Percentiles rank a stretch among this genome's conserved stretches.
Evolutionary conservation across 768 basidiomycete genomes (phyloP).

Genomic region (Vishniacozyma victoriae): DNA sequence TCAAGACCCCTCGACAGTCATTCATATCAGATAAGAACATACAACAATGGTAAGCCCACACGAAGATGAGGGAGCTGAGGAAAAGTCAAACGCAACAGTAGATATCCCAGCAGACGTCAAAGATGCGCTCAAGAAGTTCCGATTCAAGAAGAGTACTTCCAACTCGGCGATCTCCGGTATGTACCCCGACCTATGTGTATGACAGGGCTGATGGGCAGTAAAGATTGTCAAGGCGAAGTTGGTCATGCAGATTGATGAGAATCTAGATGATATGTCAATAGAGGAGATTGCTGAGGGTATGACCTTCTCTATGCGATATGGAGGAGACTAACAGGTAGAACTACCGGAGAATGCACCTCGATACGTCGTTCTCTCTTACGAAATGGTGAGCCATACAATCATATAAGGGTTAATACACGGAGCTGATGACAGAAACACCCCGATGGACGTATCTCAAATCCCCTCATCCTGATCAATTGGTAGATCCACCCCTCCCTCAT

Average conservation of each 20-base stretch:
- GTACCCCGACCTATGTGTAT: slow-evolving; percentile 1
- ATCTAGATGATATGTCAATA: slow-evolving; percentile 67
- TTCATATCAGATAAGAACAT: too few species aligned
- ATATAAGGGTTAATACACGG: not conserved
- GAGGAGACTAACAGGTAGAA: slow-evolving; percentile 52
- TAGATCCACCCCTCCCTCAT: slow-evolving; percentile 10
- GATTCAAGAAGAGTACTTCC: slow-evolving; percentile 59
- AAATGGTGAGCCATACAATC: slow-evolving; percentile 49
- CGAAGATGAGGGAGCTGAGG: too few species aligned
- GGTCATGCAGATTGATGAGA: slow-evolving; percentile 75
- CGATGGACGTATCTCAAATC: slow-evolving; percentile 79
- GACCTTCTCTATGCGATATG: slow-evolving; percentile 8
- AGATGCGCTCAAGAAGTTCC: slow-evolving; percentile 74
- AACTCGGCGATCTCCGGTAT: slow-evolving; percentile 58
- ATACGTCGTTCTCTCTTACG: slow-evolving; percentile 77
- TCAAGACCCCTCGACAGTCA: too few species aligned
- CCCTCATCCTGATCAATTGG: slow-evolving; percentile 81
- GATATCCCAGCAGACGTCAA: slow-evolving; percentile 77
- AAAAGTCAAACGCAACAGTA: slow-evolving; percentile 56
- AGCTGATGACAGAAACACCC: slow-evolving; percentile 52
- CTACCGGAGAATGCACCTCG: slow-evolving; percentile 81
- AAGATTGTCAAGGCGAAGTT: slow-evolving; percentile 83
- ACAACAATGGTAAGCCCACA: too few species aligned
- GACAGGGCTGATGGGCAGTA: slow-evolving; percentile 47
- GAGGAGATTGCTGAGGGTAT: slow-evolving; percentile 83